Evolutionary conservation across 1,284 basidiomycete species (phyloP).

Genomic region (Peniophora sp.): DNA sequence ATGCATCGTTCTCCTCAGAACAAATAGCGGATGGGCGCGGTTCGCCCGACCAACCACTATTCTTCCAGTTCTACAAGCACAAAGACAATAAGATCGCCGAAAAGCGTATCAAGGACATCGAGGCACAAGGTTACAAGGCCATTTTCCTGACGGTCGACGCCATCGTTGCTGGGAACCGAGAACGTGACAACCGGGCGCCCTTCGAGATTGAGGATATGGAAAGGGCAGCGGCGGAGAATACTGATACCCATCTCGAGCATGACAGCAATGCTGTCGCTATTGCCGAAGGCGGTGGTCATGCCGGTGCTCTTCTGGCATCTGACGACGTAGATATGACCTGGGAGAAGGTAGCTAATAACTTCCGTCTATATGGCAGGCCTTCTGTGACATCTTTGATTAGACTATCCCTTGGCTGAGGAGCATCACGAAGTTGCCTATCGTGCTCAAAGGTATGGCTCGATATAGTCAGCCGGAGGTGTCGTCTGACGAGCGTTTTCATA

Average conservation of each 20-base stretch:
- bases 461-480: slow-evolving; percentile 3
- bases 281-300: slow-evolving; percentile 36
- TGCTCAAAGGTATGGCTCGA: slow-evolving; percentile 60
- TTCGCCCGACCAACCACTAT: slow-evolving; percentile 58
- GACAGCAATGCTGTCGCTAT: slow-evolving; percentile 24
- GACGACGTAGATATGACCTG: slow-evolving; percentile 70
- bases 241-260: slow-evolving; percentile 21
- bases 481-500: slow-evolving; percentile 14
- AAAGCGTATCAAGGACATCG: slow-evolving; percentile 66
- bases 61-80: slow-evolving; percentile 88
- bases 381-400: slow-evolving; percentile 22
- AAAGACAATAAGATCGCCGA: slow-evolving; percentile 62
- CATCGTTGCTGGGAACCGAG: slow-evolving; percentile 78
- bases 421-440: slow-evolving; percentile 72
- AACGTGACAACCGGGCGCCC: slow-evolving; percentile 65
- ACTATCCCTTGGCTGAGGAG: slow-evolving; percentile 76
- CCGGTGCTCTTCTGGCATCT: slow-evolving; percentile 53
- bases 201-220: slow-evolving; percentile 59
- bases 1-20: slow-evolving; percentile 72
- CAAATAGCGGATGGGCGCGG: slow-evolving; percentile 60
- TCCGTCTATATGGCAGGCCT: neutral
- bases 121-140: slow-evolving; percentile 70
- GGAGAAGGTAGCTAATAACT: slow-evolving; percentile 38
- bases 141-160: slow-evolving; percentile 92
- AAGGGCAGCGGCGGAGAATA: slow-evolving; percentile 20